Percentiles rank a stretch among this genome's conserved stretches.
Conservation (phyloP, 805 yeast species). For the Yarrowia bubula region DNA sequence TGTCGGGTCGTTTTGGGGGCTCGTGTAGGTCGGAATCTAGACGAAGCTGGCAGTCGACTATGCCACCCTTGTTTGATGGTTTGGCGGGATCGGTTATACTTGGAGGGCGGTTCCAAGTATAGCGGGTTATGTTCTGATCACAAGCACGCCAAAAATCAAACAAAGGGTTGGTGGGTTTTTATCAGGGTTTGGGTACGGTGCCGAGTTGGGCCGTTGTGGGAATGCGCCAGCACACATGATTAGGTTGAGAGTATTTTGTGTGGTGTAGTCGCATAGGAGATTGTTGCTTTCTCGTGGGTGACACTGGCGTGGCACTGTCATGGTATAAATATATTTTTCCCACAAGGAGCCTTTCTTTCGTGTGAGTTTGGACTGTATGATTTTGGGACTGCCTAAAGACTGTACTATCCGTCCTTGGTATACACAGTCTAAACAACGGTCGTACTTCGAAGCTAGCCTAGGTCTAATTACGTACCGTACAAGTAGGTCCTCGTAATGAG, state of each 20-base stretch:
- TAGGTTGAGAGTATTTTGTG: constrained; percentile 1
- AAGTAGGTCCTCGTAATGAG: too few species aligned
- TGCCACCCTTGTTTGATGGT: background rate
- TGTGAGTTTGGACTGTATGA: constrained; percentile 13
- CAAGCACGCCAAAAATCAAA: constrained; percentile 17
- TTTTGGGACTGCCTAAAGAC: background rate
- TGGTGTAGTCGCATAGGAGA: background rate
- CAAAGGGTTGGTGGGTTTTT: constrained; percentile 17
- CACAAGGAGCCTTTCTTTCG: background rate
- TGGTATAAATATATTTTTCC: background rate
- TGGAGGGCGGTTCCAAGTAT: constrained; percentile 8
- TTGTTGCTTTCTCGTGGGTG: background rate
- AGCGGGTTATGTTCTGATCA: constrained; percentile 13
- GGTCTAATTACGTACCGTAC: too few species aligned
- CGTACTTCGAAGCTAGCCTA: background rate
- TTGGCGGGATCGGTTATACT: background rate
- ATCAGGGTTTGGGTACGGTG: background rate
- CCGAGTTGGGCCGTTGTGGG: background rate
- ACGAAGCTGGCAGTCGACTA: background rate
- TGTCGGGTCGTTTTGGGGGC: background rate
- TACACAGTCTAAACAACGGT: background rate
- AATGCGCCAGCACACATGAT: constrained; percentile 18
- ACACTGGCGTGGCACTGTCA: background rate
- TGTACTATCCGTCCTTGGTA: background rate
- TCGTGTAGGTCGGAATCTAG: background rate